Base-by-base conservation (phyloP, 2,329 filamentous ascomycete genomes). In the Xylariaceae sp. region DNA sequence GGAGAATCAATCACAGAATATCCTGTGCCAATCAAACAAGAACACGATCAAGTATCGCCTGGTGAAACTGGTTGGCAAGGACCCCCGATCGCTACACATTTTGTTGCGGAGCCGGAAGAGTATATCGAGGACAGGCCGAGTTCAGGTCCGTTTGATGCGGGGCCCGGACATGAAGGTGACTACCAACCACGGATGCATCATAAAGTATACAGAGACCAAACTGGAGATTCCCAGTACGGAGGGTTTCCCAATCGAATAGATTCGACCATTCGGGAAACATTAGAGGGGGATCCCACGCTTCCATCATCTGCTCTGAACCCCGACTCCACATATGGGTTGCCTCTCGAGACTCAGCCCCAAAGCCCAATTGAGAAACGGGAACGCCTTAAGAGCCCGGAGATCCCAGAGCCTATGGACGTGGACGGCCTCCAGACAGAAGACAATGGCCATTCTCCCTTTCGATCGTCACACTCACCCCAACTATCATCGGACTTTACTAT, bases 321-420 rank as follows among this genome's bases (percentile, higher is more conserved):
- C 15, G 62, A 55, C 60, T 60, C 64, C 61, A 63, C 63, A 53
- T 61, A 61, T 56, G 60, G 66, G 64, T 58, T 67, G 55, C 65
- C 65, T 67, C 65, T 56, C 54, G 56, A 40, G 53, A 48, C 64
- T 65, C 61, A 63, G 64, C 63, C 65, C 60, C 65, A 62, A 53
- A 57, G 59, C 53, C 56, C 61, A 48, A 60, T 46, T 58, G 59
- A 62, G 54, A 52, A 58, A 48, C 61, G 61, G 44, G 62, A 64
- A 62, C 65, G 68, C 47, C 64, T 69, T 63, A 63, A 66, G 62
- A 70, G 67, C 56, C 68, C 68, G 40, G 67, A 65, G 42, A 68
- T 70, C 55, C 68, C 67, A 49, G 67, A 68, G 47, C 67, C 67
- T 22, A 68, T 70, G 66, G 63, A 69, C 32, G 44, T 66, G 21